Evolutionary conservation across 2,329 filamentous ascomycete species (phyloP), one percentile per base, ranked within the genome.

Genomic region (Epichloe gansuensis): DNA sequence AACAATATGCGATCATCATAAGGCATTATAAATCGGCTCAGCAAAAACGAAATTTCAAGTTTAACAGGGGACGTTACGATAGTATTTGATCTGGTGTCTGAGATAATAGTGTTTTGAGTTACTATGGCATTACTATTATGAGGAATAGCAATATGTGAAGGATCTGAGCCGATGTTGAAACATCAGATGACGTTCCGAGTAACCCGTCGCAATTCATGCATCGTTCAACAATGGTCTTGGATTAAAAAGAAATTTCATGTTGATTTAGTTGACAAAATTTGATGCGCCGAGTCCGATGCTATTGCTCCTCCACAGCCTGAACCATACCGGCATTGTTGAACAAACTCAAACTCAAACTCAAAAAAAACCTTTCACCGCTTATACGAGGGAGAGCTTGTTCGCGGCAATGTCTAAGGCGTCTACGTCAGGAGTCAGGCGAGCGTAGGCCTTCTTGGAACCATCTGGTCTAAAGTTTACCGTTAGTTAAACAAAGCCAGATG

Each of bases 401-500:
- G 93, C 94, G 60, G 93, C 94, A 75, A 98, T 96, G 77, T 98
- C 93, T 65, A 98, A 86, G 68, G 93, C 93, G 74, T 98, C 93
- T 64, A 97, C 90, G 73, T 98, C 93, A 58, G 90, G 77, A 53
- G 93, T 97, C 61, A 98, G 82, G 71, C 91, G 87, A 69, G 87
- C 89, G 71, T 93, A 98, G 58, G 93, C 93, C 87, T 98, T 98
- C 89, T 98, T 98, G 69, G 84, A 82, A 68, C 93, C 93, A 70
- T 98, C 90, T 60, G 93, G 93, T 73, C 89, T 54, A 40, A n/a
- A 12, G 15, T 9, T 31, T 8, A 1, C 3, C 9, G 39, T 50
- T 25, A 50, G 47, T 34, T 5, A 25, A n/a, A 13, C 4, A n/a
- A 15, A 15, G 23, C 8, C 11, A 41, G 12, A 9, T 40, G 9